Evolutionary conservation across 768 basidiomycete genomes (phyloP).

Genomic region (Cytidiella melzeri): DNA sequence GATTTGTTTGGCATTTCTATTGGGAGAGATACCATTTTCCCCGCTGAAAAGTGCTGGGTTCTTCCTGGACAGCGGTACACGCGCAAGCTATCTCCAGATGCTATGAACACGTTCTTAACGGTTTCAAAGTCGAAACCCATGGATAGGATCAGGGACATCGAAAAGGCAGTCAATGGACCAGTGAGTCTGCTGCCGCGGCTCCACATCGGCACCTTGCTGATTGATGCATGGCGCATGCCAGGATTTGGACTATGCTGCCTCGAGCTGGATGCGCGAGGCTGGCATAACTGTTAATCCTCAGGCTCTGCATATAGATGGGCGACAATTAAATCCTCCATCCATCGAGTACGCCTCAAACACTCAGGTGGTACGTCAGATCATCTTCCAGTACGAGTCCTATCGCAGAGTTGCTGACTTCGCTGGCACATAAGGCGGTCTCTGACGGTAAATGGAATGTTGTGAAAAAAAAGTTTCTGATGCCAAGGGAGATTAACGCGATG

Average conservation of each 20-base stretch:
- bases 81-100: slow-evolving; percentile 7
- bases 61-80: slow-evolving; percentile 10
- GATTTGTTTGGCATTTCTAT: slow-evolving; percentile 9
- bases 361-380: too few species aligned
- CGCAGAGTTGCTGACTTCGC: too few species aligned
- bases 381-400: too few species aligned
- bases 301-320: background rate
- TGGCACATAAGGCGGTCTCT: background rate
- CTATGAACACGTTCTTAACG: slow-evolving; percentile 3
- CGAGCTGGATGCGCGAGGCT: slow-evolving; percentile 3
- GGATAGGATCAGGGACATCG: background rate
- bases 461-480: background rate
- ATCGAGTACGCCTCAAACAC: too few species aligned
- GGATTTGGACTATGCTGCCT: background rate
- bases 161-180: background rate
- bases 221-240: background rate
- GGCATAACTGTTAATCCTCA: background rate
- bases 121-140: background rate
- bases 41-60: slow-evolving; percentile 10
- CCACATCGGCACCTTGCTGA: background rate
- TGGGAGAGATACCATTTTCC: slow-evolving; percentile 6
- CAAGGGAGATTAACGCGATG: background rate
- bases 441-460: slow-evolving; percentile 10
- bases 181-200: background rate
- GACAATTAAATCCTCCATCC: background rate